Percentiles rank a stretch among this genome's conserved stretches.
Conservation (phyloP, 2,329 filamentous ascomycete genomes). For the Chaetomium olivaceum region DNA sequence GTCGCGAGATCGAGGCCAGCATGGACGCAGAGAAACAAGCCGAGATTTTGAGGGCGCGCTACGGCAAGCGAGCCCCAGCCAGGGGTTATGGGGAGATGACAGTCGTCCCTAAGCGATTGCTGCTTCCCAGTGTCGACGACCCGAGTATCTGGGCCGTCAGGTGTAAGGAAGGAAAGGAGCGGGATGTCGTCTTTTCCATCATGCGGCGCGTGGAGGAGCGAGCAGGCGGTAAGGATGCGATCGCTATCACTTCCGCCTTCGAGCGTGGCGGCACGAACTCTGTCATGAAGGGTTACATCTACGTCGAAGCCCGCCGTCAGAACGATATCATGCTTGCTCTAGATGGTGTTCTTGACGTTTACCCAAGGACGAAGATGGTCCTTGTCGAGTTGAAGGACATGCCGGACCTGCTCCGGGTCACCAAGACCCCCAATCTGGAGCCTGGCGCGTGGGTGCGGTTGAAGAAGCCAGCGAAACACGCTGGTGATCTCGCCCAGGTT, state of each 20-base stretch:
- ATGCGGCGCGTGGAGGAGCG: conserved; percentile 87
- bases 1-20: conserved; percentile 81
- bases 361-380: conserved; percentile 81
- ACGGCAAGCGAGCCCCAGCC: conserved; percentile 73
- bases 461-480: conserved; percentile 75
- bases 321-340: conserved; percentile 82
- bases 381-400: conserved; percentile 96
- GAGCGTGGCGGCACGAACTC: conserved; percentile 77
- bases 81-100: conserved; percentile 68
- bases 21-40: conserved; percentile 94
- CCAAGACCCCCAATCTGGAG: conserved; percentile 80
- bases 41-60: conserved; percentile 80
- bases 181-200: conserved; percentile 83
- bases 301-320: conserved; percentile 86
- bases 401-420: conserved; percentile 89
- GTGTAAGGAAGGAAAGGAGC: conserved; percentile 93
- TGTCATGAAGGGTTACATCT: conserved; percentile 90
- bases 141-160: conserved; percentile 93
- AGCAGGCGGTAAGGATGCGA: conserved; percentile 72
- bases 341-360: conserved; percentile 84
- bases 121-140: conserved; percentile 91
- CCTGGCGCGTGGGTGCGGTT: conserved; percentile 92
- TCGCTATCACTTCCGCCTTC: conserved; percentile 86
- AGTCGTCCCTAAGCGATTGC: conserved; percentile 78
- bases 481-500: conserved; percentile 87